Conservation (phyloP, 1,139 yeast genomes). For the Candida mesenterica region DNA sequence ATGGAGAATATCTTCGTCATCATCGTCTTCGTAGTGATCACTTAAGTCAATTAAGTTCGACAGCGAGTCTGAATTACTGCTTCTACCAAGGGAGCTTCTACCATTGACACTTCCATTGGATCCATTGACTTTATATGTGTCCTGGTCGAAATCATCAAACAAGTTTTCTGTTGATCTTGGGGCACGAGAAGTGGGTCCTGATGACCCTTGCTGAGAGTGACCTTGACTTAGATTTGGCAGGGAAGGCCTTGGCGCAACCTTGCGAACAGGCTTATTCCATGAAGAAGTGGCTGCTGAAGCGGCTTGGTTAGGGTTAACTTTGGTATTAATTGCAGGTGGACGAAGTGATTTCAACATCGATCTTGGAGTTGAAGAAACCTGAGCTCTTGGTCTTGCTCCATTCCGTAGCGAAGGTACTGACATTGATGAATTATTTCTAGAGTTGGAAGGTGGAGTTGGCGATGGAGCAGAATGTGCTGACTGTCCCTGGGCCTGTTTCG, state of each 20-base stretch:
- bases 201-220: no score
- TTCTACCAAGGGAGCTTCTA: neutral
- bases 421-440: constrained; percentile 12
- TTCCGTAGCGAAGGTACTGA: constrained; percentile 30
- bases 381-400: constrained; percentile 10
- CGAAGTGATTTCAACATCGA: constrained; percentile 41
- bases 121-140: constrained; percentile 20
- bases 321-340: constrained; percentile 15
- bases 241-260: constrained; percentile 33
- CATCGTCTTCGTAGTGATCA: constrained; percentile 9
- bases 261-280: constrained; percentile 31
- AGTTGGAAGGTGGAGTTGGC: constrained; percentile 2
- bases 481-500: constrained; percentile 5
- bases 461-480: constrained; percentile 1
- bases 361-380: constrained; percentile 12
- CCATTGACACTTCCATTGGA: neutral
- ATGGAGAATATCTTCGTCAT: constrained; percentile 11
- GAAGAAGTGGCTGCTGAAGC: constrained; percentile 49
- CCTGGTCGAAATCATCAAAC: constrained; percentile 51
- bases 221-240: neutral
- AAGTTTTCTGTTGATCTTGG: constrained; percentile 21
- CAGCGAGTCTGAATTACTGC: constrained; percentile 8
- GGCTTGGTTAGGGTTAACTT: constrained; percentile 19
- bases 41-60: constrained; percentile 39
- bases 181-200: constrained; percentile 11